Percentiles rank a stretch among this genome's conserved stretches.
Evolutionary conservation across 1,139 yeast genomes (phyloP).

Genomic region (Hyphopichia fennica): DNA sequence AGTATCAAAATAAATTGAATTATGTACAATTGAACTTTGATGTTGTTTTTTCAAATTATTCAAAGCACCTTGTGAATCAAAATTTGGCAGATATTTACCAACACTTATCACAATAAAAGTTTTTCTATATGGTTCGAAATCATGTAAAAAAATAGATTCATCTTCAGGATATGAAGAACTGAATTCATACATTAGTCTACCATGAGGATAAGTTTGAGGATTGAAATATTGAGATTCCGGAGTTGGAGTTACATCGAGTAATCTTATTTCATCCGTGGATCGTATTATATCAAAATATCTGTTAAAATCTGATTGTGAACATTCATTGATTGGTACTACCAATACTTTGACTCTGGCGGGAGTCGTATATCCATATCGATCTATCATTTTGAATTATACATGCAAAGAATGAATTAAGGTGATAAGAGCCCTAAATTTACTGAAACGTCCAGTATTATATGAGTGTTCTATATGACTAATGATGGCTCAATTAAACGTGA

Average conservation of each 20-base stretch:
- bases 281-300: conserved; percentile 47
- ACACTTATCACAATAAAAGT: conserved; percentile 69
- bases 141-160: conserved; percentile 68
- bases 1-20: conserved; percentile 58
- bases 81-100: conserved; percentile 33
- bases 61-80: conserved; percentile 5
- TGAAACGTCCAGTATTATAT: too few species aligned
- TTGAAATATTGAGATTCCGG: conserved; percentile 60
- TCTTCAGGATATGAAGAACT: conserved; percentile 49
- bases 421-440: too few species aligned
- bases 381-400: conserved; percentile 10
- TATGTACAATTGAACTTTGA: conserved; percentile 65
- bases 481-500: too few species aligned
- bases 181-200: conserved; percentile 64
- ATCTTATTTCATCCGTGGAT: conserved; percentile 60
- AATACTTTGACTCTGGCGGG: conserved; percentile 71
- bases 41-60: conserved; percentile 27
- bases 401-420: too few species aligned
- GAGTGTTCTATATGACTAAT: too few species aligned
- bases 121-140: conserved; percentile 86
- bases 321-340: conserved; percentile 68
- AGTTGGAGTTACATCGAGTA: conserved; percentile 73
- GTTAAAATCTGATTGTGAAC: conserved; percentile 49
- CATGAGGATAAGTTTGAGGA: conserved; percentile 84
- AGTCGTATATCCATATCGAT: conserved; percentile 29